phyloP scores from a whole-genome alignment of 2,329 filamentous ascomycete species.

The Biscogniauxia marginata region DNA sequence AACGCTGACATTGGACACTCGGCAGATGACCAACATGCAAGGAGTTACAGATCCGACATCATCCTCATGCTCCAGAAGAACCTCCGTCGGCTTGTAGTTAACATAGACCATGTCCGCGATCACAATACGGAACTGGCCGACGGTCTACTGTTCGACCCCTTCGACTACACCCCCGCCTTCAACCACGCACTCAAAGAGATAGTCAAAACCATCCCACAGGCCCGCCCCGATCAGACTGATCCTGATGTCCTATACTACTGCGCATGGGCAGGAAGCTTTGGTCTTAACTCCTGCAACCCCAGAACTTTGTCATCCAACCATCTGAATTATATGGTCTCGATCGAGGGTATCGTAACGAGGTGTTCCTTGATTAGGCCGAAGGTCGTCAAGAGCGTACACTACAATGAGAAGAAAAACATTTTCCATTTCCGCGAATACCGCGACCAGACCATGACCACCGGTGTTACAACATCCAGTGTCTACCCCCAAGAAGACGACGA shows the following conservation, averaged over 20 bases:
- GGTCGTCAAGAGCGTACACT: slow-evolving; percentile 97
- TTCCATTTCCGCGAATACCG: slow-evolving; percentile 90
- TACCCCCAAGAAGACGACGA: slow-evolving; percentile 94
- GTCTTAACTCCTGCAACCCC: slow-evolving; percentile 91
- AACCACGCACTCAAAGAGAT: slow-evolving; percentile 88
- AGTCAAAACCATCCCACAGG: slow-evolving; percentile 74
- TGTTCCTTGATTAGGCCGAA: slow-evolving; percentile 95
- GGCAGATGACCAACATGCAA: slow-evolving; percentile 51
- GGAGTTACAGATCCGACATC: slow-evolving; percentile 88
- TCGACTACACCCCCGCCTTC: slow-evolving; percentile 86
- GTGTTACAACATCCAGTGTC: slow-evolving; percentile 83
- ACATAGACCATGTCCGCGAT: slow-evolving; percentile 85
- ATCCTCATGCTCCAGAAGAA: slow-evolving; percentile 71
- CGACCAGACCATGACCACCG: slow-evolving; percentile 97
- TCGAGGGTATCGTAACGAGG: slow-evolving; percentile 96
- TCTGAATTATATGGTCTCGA: slow-evolving; percentile 93
- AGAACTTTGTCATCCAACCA: slow-evolving; percentile 85
- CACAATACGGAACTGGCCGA: slow-evolving; percentile 81
- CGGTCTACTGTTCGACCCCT: slow-evolving; percentile 77
- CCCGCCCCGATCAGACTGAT: slow-evolving; percentile 71
- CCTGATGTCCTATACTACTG: slow-evolving; percentile 90
- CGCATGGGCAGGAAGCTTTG: slow-evolving; percentile 95
- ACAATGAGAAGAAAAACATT: slow-evolving; percentile 80
- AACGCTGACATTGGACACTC: not conserved
- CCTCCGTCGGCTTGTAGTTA: slow-evolving; percentile 65